Base-by-base conservation (phyloP, 352 stramenopile species). In the Albugo candida region DNA sequence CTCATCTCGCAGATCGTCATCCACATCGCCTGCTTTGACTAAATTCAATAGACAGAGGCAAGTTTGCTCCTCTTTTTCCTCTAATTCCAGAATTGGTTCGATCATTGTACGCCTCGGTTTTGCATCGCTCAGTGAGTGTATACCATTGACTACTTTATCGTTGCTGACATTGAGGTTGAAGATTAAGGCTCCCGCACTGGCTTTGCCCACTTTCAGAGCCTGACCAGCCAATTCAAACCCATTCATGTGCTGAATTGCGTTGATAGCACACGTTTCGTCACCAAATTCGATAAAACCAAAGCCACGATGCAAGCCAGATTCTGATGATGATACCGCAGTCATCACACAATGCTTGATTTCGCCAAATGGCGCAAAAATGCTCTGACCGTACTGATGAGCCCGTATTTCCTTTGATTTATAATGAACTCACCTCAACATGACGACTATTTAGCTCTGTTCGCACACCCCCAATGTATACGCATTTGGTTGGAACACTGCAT, bases 231-330 rank as follows among this genome's bases (percentile, higher is more conserved):
- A 50, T 21, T 86, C 74, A 47, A 86, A 86, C 19, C 67, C 69
- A 49, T 86, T 74, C 74, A 86, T 86, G 47, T 86, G 74, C 56
- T 86, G 70, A 38, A 86, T 83, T 13, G 74, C 74, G 52, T 63
- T 86, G 45, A 41, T 38, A 12, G 74, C 74, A 13, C 57, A 77
- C 12, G 42, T 60, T 37, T 83, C 71, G 36, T 83, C 65, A 0
- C 64, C 46, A 50, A 83, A 86, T 48, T 82, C 65, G 43, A 86
- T 61, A 37, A 86, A 86, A 1, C 74, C 74, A 45, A 80, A 86
- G 5, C 72, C 74, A 6, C 74, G 70, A 57, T 86, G 74, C 67
- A 67, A 50, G 27, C 59, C 51, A 16, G 67, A 56, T 48, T 86
- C 70, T 11, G 78, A 47, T 10, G 69, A 63, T 11, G 74, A 81